Conservation (phyloP, 2,329 filamentous ascomycete species). For the Ophiostoma pallidulum region DNA sequence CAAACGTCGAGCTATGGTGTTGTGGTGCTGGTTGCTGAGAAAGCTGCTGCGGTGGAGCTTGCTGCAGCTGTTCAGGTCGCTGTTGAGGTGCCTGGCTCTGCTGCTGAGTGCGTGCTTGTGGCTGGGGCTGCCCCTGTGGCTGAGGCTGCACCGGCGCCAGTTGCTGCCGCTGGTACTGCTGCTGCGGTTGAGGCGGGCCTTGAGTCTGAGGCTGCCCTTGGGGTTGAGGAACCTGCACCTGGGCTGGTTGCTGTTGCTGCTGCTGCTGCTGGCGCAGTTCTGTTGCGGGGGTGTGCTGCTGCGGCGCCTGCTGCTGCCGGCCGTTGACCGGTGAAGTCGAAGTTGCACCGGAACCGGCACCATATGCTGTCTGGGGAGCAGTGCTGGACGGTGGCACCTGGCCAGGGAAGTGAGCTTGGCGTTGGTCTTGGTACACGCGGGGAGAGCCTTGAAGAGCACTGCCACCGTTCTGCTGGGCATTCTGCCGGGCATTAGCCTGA, state of each 20-base stretch:
- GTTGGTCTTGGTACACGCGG: slow-evolving; percentile 12
- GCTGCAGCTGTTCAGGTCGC: not conserved
- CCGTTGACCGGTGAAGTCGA: not conserved
- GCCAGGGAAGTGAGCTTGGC: not conserved
- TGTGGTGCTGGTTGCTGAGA: not conserved
- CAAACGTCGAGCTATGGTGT: not conserved
- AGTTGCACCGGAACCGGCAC: too few species aligned
- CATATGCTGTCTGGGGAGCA: not conserved
- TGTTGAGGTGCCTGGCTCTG: not conserved
- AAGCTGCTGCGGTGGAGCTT: not conserved
- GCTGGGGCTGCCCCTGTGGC: not conserved
- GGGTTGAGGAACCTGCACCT: too few species aligned
- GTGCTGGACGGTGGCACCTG: not conserved
- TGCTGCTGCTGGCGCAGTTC: slow-evolving; percentile 5
- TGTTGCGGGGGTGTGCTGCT: slow-evolving; percentile 12
- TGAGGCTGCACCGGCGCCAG: not conserved
- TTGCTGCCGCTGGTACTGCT: not conserved
- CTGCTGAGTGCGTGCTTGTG: not conserved
- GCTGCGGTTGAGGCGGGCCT: not conserved
- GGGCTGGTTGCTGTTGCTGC: not conserved
- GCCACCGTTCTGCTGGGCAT: not conserved
- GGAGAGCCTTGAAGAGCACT: slow-evolving; percentile 1
- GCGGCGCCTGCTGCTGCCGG: slow-evolving; percentile 10
- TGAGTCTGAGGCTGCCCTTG: not conserved
- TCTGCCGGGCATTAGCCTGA: not conserved